Evolutionary conservation across 2,329 filamentous ascomycete genomes (phyloP).

Genomic region (Dactylellina parvicollis): DNA sequence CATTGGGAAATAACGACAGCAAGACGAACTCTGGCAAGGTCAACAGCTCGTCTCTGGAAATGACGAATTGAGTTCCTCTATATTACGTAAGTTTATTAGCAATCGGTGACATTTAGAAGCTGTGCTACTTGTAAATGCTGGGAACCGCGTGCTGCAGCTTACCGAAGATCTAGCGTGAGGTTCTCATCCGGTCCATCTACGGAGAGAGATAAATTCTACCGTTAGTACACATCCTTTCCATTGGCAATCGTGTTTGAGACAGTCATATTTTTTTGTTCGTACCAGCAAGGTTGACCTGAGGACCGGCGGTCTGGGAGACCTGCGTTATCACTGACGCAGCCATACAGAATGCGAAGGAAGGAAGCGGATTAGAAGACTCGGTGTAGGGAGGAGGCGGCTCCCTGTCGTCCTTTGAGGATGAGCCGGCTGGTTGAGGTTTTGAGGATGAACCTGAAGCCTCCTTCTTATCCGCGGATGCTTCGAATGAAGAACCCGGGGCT

Average conservation of each 20-base stretch:
- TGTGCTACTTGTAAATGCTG: slow-evolving; percentile 8
- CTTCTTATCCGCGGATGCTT: slow-evolving; percentile 34
- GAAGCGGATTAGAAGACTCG: slow-evolving; percentile 90
- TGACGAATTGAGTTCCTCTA: slow-evolving; percentile 92
- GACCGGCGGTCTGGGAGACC: slow-evolving; percentile 85
- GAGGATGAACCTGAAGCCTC: slow-evolving; percentile 40
- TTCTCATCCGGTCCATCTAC: slow-evolving; percentile 88
- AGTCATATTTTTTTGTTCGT: slow-evolving; percentile 59
- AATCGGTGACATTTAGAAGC: slow-evolving; percentile 59
- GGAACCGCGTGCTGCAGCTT: slow-evolving; percentile 60
- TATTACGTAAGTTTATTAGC: slow-evolving; percentile 51
- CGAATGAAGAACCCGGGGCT: slow-evolving; percentile 47
- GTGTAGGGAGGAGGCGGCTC: slow-evolving; percentile 97
- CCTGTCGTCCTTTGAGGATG: slow-evolving; percentile 71
- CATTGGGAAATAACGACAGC: slow-evolving; percentile 96
- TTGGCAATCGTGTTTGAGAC: background rate
- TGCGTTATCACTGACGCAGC: slow-evolving; percentile 99
- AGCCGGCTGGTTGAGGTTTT: slow-evolving; percentile 48
- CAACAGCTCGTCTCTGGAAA: slow-evolving; percentile 92
- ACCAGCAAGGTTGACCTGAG: slow-evolving; percentile 88
- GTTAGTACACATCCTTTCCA: background rate
- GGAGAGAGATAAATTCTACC: slow-evolving; percentile 54
- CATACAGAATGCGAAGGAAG: slow-evolving; percentile 96
- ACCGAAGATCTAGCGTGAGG: slow-evolving; percentile 94
- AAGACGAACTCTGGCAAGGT: slow-evolving; percentile 97